Evolutionary conservation across 2,329 filamentous ascomycete genomes (phyloP).

Genomic region (Cladosporium sp.): DNA sequence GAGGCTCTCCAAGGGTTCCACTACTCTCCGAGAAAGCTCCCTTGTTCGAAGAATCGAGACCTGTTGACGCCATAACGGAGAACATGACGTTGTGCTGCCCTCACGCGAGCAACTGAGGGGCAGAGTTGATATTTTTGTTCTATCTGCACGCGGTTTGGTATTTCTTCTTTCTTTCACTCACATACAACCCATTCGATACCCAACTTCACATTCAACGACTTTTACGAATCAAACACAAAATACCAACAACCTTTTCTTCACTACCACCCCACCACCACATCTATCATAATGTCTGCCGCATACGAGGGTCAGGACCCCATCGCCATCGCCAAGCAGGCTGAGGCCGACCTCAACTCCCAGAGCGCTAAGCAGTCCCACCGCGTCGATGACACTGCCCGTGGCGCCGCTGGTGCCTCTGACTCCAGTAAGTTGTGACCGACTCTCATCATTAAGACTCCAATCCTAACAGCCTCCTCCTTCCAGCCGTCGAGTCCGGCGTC

Average conservation of each 20-base stretch:
- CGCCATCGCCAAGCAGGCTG: conserved; percentile 49
- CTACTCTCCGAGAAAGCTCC: conserved; percentile 7
- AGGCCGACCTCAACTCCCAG: conserved; percentile 50
- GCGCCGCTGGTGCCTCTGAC: conserved; percentile 20
- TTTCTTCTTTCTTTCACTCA: conserved; percentile 5
- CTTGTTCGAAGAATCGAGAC: conserved; percentile 9
- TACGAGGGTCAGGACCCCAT: conserved; percentile 45
- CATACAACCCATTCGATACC: conserved; percentile 15
- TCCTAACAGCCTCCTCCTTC: not conserved
- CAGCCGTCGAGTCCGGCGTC: conserved; percentile 51
- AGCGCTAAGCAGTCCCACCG: conserved; percentile 35
- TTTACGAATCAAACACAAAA: conserved; percentile 11
- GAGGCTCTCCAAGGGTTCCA: conserved; percentile 2
- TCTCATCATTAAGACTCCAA: not conserved
- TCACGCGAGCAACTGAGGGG: conserved; percentile 16
- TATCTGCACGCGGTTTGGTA: not conserved
- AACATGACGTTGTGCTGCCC: conserved; percentile 13
- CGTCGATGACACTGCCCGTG: conserved; percentile 22
- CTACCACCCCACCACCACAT: conserved; percentile 18
- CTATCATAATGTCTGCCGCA: conserved; percentile 44
- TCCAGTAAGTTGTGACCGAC: conserved; percentile 10
- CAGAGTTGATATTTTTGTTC: conserved; percentile 14
- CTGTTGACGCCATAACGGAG: conserved; percentile 19
- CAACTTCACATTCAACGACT: not conserved
- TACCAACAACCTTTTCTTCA: conserved; percentile 2